Base-by-base conservation (phyloP, 148 eudicot species). In the Polygonum aviculare region DNA sequence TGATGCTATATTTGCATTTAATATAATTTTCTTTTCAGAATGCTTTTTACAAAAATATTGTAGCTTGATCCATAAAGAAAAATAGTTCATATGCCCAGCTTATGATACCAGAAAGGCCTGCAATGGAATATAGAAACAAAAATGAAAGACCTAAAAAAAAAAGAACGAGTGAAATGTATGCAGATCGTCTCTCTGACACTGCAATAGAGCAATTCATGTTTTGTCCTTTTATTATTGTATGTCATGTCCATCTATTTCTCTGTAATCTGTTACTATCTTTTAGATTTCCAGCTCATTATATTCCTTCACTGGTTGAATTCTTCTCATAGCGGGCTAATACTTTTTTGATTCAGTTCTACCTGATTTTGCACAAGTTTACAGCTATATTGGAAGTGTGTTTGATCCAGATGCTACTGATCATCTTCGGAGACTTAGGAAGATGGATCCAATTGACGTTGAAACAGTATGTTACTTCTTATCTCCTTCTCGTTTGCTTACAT, bases 381-480 rank as follows among this genome's bases (percentile, higher is more conserved):
- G 83, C 79, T 94, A 92, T 83, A 89, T 94, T 48, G 98, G 97
- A 79, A 92, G 98, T 77, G 91, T 94, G 65, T 92, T 94, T 84
- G 98, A 94, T 79, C 98, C 98, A 60, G 85, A 85, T 72, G 79
- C 84, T 15, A 76, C 78, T 22, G 87, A 86, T 60, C 97, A 92
- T 69, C 76, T 92, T 82, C 92, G 84, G 74, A 87, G 82, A 59
- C 86, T 94, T 62, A 90, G 88, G 81, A 90, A 81, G 82, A 94
- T 94, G 98, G 98, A 92, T 63, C 91, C 93, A 31, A 94, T 92
- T 80, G 97, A 94, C 81, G 90, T 94, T 76, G 98, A 94, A 81
- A 92, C 98, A 45, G 98, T 94, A 89, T 75, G 62, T 69, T 80
- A 19, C 41, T 48, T 76, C 22, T 44, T 39, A 44, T 48, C 44